Conservation (phyloP, 2,329 filamentous ascomycete species). For the Phialocephala sp. region DNA sequence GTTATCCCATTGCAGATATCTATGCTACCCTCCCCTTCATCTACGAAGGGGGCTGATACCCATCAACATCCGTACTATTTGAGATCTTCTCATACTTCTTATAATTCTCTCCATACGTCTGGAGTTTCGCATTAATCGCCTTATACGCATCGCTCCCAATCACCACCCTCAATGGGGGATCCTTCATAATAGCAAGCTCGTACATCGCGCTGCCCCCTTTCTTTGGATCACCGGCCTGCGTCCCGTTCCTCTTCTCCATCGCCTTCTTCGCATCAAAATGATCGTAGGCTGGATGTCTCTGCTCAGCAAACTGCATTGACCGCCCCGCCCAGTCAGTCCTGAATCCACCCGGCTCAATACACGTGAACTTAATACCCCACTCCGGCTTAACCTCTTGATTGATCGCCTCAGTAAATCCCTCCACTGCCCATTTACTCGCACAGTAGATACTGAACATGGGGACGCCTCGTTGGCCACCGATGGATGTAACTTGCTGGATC, state of each 20-base stretch:
- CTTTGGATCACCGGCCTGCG: constrained; percentile 48
- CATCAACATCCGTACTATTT: constrained; percentile 35
- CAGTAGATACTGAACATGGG: constrained; percentile 47
- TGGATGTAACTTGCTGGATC: constrained; percentile 49
- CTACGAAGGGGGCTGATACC: constrained; percentile 16
- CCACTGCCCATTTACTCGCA: constrained; percentile 50
- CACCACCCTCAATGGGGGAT: constrained; percentile 57
- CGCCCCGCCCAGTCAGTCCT: constrained; percentile 47
- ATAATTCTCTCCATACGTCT: constrained; percentile 51
- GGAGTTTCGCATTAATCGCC: constrained; percentile 55
- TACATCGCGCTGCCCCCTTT: constrained; percentile 59
- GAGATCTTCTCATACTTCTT: constrained; percentile 39
- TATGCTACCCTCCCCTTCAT: background rate
- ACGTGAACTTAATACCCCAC: constrained; percentile 48
- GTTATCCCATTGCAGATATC: background rate
- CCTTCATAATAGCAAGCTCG: constrained; percentile 57
- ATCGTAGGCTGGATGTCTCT: constrained; percentile 51
- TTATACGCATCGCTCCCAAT: constrained; percentile 59
- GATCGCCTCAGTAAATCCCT: constrained; percentile 47
- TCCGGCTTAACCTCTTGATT: constrained; percentile 46
- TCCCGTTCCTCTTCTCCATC: constrained; percentile 45
- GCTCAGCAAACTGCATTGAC: constrained; percentile 49
- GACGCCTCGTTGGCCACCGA: constrained; percentile 46
- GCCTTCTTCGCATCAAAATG: constrained; percentile 51
- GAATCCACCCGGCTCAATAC: constrained; percentile 49